Percentiles rank a stretch among this genome's conserved stretches.
Evolutionary conservation across 148 eudicot species (phyloP).

Genomic region (Euryodendron excelsum): DNA sequence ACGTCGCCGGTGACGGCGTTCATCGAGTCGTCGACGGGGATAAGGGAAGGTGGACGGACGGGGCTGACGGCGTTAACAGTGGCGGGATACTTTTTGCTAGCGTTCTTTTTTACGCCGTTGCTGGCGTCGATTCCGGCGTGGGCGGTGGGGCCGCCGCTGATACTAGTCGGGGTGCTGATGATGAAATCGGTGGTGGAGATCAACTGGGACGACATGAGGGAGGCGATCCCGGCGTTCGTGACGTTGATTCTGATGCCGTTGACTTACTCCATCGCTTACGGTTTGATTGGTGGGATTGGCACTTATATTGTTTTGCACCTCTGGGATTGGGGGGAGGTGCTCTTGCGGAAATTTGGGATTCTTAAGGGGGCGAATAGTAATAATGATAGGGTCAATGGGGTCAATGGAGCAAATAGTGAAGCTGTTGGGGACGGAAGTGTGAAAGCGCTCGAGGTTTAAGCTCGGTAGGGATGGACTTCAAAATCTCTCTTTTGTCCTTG

Average conservation of each 20-base stretch:
- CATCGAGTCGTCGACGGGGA: slow-evolving; percentile 81
- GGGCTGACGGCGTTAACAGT: slow-evolving; percentile 71
- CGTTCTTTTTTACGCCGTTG: slow-evolving; percentile 73
- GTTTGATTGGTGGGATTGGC: slow-evolving; percentile 92
- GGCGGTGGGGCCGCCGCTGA: slow-evolving; percentile 91
- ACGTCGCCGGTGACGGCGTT: slow-evolving; percentile 86
- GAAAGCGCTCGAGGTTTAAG: slow-evolving; percentile 30
- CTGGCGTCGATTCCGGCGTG: slow-evolving; percentile 83
- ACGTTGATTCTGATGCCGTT: slow-evolving; percentile 75
- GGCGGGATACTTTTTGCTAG: slow-evolving; percentile 60
- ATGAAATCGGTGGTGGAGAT: slow-evolving; percentile 79
- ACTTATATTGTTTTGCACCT: slow-evolving; percentile 65
- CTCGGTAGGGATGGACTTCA: neutral
- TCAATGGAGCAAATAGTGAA: slow-evolving; percentile 2
- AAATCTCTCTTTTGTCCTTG: neutral
- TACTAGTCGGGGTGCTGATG: slow-evolving; percentile 80
- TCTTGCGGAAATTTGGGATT: slow-evolving; percentile 42
- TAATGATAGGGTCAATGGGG: slow-evolving; percentile 21
- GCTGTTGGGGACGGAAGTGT: slow-evolving; percentile 25
- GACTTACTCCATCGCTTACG: slow-evolving; percentile 85
- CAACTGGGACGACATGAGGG: slow-evolving; percentile 72
- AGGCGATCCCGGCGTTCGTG: slow-evolving; percentile 81
- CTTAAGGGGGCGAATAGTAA: slow-evolving; percentile 23
- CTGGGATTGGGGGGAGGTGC: slow-evolving; percentile 65
- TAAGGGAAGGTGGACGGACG: slow-evolving; percentile 68